Conservation (phyloP, 2,329 filamentous ascomycete species). For the Colletotrichum tropicale region DNA sequence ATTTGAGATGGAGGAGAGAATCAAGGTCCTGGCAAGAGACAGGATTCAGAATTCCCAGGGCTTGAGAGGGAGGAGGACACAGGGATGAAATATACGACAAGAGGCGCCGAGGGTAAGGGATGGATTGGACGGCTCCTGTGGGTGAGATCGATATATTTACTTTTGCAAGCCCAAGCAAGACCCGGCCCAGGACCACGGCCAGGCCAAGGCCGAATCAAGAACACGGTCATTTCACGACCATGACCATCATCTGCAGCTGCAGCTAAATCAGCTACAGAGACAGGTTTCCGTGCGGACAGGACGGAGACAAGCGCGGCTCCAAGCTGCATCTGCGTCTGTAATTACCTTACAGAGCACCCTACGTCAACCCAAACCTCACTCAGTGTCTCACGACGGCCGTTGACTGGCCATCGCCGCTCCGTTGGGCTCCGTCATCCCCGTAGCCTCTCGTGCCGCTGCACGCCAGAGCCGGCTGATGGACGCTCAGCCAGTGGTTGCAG, state of each 20-base stretch:
- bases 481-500: slow-evolving; percentile 14
- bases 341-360: neutral
- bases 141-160: slow-evolving; percentile 20
- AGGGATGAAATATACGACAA: slow-evolving; percentile 17
- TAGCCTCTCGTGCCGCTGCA: neutral
- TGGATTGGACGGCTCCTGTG: neutral
- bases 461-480: neutral
- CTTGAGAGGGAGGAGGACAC: slow-evolving; percentile 8
- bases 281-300: neutral
- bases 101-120: slow-evolving; percentile 12
- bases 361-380: neutral
- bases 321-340: neutral
- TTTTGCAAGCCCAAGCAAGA: slow-evolving; percentile 11
- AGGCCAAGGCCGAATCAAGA: neutral
- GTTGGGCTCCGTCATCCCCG: neutral
- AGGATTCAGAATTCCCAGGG: neutral
- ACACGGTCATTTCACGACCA: neutral
- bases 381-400: slow-evolving; percentile 10
- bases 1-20: neutral
- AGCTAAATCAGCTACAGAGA: neutral
- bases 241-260: neutral
- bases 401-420: slow-evolving; percentile 12
- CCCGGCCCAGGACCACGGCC: neutral
- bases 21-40: neutral
- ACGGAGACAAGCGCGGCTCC: neutral